phyloP scores from a whole-genome alignment of 345 rosid species.

The rapeseed (Brassica napus) region DNA sequence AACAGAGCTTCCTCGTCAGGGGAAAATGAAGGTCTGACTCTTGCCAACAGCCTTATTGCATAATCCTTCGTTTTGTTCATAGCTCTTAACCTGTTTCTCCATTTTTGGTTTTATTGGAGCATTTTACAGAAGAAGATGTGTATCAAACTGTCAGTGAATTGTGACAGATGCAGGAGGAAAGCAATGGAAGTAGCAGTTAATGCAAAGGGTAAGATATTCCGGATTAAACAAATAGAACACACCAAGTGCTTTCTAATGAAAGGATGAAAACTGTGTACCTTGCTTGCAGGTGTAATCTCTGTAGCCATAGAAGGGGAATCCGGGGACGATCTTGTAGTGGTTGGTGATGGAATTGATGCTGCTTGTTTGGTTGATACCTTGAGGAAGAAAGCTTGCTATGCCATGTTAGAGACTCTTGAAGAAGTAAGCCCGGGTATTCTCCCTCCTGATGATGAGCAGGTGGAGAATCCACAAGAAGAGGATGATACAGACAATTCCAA shows the following conservation, averaged over 20 bases:
- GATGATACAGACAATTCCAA: background rate
- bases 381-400: constrained; percentile 45
- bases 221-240: background rate
- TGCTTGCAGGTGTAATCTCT: constrained; percentile 43
- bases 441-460: background rate
- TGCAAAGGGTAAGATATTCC: constrained; percentile 32
- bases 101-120: background rate
- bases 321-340: constrained; percentile 42
- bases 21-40: constrained; percentile 28
- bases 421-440: constrained; percentile 28
- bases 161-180: constrained; percentile 44
- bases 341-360: constrained; percentile 47
- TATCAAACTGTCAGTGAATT: constrained; percentile 29
- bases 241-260: background rate
- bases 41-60: background rate
- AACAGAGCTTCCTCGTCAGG: constrained; percentile 4
- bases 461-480: background rate
- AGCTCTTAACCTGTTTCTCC: background rate
- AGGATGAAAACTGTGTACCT: constrained; percentile 5
- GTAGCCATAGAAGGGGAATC: constrained; percentile 46
- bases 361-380: constrained; percentile 38
- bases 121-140: constrained; percentile 48
- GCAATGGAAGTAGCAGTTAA: constrained; percentile 45
- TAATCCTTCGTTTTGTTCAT: background rate
- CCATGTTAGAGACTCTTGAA: constrained; percentile 37